These are phyloP conservation scores for Royoungia palumana DNA, from an alignment of 768 basidiomycete species.

Conservation along the genomic window DNA sequence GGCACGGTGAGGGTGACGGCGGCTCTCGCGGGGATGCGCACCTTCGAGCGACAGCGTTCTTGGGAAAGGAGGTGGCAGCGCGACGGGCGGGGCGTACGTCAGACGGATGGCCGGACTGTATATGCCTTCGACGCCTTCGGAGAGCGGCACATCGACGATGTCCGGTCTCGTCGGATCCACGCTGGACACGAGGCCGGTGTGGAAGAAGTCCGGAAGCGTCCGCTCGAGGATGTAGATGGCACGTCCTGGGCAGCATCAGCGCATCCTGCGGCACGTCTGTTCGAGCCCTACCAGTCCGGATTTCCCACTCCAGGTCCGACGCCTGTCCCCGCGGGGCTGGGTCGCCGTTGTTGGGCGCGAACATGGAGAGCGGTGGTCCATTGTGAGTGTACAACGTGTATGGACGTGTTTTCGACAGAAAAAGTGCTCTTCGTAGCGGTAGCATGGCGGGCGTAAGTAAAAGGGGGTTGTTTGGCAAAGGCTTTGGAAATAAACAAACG, in stretches of 20 bases:
- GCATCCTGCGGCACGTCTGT: constrained; percentile 12
- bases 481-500: constrained; percentile 21
- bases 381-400: constrained; percentile 14
- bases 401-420: not conserved
- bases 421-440: not conserved
- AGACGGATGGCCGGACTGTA: constrained; percentile 65
- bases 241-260: constrained; percentile 48
- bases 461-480: constrained; percentile 23
- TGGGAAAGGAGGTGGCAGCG: constrained; percentile 67
- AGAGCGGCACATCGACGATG: constrained; percentile 21
- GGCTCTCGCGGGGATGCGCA: constrained; percentile 24
- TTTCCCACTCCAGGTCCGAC: constrained; percentile 74
- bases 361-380: constrained; percentile 17
- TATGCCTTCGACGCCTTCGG: constrained; percentile 39
- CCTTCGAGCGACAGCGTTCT: constrained; percentile 70
- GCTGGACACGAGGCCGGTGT: constrained; percentile 57
- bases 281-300: constrained; percentile 57
- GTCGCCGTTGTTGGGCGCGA: constrained; percentile 18
- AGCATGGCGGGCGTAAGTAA: constrained; percentile 12
- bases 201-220: constrained; percentile 72
- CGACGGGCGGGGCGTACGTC: constrained; percentile 64
- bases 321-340: constrained; percentile 27
- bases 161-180: constrained; percentile 45
- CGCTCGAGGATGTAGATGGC: constrained; percentile 64
- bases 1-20: constrained; percentile 1